These are phyloP conservation scores for Phylloporus scabripes DNA, from an alignment of 768 basidiomycete species.

Conservation along the genomic window DNA sequence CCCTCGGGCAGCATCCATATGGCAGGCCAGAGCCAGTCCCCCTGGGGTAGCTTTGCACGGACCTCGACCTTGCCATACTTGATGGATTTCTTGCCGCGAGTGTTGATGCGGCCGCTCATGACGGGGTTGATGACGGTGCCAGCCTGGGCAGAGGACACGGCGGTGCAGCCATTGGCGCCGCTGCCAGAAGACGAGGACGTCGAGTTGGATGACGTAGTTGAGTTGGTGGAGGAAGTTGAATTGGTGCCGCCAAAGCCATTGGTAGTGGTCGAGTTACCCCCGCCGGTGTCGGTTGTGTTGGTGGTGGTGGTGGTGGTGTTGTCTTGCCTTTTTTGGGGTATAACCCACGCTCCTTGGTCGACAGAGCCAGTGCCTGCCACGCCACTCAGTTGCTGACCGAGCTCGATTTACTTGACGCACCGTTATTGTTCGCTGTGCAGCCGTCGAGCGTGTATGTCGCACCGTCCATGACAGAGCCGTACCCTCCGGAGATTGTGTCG, in stretches of 20 bases:
- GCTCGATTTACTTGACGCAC: neutral
- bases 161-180: slow-evolving; percentile 35
- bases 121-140: slow-evolving; percentile 46
- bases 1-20: slow-evolving; percentile 31
- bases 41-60: slow-evolving; percentile 54
- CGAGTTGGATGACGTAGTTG: slow-evolving; percentile 24
- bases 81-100: slow-evolving; percentile 43
- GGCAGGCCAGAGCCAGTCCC: slow-evolving; percentile 37
- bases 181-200: slow-evolving; percentile 19
- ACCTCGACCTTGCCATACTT: slow-evolving; percentile 56
- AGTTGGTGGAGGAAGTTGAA: slow-evolving; percentile 12
- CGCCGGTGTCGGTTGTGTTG: neutral
- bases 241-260: slow-evolving; percentile 5
- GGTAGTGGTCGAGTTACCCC: slow-evolving; percentile 1
- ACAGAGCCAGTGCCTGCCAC: slow-evolving; percentile 3
- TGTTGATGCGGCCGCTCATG: slow-evolving; percentile 49
- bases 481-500: slow-evolving; percentile 38
- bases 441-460: slow-evolving; percentile 33
- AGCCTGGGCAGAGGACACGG: slow-evolving; percentile 32
- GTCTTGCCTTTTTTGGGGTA: slow-evolving; percentile 25
- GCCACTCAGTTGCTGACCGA: neutral
- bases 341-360: slow-evolving; percentile 24
- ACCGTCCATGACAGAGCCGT: slow-evolving; percentile 37
- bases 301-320: slow-evolving; percentile 1
- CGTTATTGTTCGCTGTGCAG: slow-evolving; percentile 25